Evolutionary conservation across 345 rosid species (phyloP).

Genomic region (Aethionema arabicum): DNA sequence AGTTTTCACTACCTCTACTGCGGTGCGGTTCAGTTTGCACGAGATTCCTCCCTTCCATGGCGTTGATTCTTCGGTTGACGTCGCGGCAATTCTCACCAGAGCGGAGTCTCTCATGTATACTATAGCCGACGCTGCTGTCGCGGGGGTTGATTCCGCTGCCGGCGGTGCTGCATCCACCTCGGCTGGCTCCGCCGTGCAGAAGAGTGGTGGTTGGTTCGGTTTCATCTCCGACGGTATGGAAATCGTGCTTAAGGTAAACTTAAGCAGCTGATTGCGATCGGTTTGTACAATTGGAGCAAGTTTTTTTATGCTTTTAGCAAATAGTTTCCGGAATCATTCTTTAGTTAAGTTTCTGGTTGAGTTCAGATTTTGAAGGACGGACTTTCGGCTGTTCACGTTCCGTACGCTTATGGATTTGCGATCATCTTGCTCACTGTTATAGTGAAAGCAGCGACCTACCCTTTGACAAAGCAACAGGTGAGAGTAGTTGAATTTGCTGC

Average conservation of each 20-base stretch:
- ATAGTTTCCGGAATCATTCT: not conserved
- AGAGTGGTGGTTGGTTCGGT: constrained; percentile 91
- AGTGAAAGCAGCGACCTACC: constrained; percentile 76
- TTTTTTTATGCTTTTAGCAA: not conserved
- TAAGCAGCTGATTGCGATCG: constrained; percentile 14
- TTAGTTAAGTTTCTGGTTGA: not conserved
- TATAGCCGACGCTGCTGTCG: constrained; percentile 81
- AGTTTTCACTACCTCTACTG: constrained; percentile 39
- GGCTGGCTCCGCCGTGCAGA: constrained; percentile 55
- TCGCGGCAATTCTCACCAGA: constrained; percentile 46
- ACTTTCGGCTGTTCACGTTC: constrained; percentile 71
- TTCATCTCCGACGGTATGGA: constrained; percentile 91
- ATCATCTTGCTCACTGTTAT: constrained; percentile 84
- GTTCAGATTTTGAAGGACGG: constrained; percentile 82
- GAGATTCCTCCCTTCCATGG: constrained; percentile 70
- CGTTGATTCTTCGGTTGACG: constrained; percentile 49
- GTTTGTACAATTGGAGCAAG: not conserved
- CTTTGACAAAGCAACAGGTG: constrained; percentile 93
- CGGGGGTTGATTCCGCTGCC: constrained; percentile 46
- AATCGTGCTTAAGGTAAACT: constrained; percentile 73
- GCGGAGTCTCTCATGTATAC: constrained; percentile 80
- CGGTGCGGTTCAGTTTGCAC: constrained; percentile 63
- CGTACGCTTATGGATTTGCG: constrained; percentile 89
- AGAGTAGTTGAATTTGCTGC: constrained; percentile 10
- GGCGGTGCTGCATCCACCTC: constrained; percentile 40